These are phyloP conservation scores for Blastobotrys muscicola DNA, from an alignment of 805 yeast species.

Conservation along the genomic window DNA sequence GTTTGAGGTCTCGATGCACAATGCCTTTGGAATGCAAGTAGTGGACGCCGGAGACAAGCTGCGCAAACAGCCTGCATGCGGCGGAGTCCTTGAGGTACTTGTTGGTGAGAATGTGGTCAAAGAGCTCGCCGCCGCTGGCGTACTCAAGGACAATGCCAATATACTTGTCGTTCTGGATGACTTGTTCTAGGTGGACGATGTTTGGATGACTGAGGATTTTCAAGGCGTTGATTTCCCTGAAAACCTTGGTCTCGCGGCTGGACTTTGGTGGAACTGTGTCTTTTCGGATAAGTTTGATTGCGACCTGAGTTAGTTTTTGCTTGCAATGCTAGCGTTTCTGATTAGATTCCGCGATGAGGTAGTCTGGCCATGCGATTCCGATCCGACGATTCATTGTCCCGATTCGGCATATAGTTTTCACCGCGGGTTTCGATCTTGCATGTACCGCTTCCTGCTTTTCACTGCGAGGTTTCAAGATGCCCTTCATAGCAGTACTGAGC, in stretches of 20 bases:
- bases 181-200: constrained; percentile 85
- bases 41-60: constrained; percentile 85
- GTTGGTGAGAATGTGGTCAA: constrained; percentile 82
- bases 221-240: constrained; percentile 86
- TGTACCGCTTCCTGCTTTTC: no score
- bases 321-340: no score
- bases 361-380: no score
- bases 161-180: constrained; percentile 85
- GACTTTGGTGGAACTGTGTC: constrained; percentile 82
- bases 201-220: constrained; percentile 79
- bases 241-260: constrained; percentile 80
- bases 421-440: no score
- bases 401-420: no score
- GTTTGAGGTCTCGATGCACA: constrained; percentile 68
- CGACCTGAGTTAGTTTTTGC: constrained; percentile 25
- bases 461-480: no score
- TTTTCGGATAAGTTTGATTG: constrained; percentile 83
- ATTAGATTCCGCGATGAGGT: no score
- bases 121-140: constrained; percentile 95
- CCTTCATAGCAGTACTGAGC: no score
- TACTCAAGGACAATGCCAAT: constrained; percentile 95
- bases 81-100: constrained; percentile 76
- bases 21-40: constrained; percentile 77
- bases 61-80: constrained; percentile 86
- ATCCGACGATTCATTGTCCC: no score